Percentiles rank a stretch among this genome's conserved stretches.
These are phyloP conservation scores for Cladosporium sphaerospermum DNA, from an alignment of 2,329 filamentous ascomycete genomes.

Conservation along the genomic window DNA sequence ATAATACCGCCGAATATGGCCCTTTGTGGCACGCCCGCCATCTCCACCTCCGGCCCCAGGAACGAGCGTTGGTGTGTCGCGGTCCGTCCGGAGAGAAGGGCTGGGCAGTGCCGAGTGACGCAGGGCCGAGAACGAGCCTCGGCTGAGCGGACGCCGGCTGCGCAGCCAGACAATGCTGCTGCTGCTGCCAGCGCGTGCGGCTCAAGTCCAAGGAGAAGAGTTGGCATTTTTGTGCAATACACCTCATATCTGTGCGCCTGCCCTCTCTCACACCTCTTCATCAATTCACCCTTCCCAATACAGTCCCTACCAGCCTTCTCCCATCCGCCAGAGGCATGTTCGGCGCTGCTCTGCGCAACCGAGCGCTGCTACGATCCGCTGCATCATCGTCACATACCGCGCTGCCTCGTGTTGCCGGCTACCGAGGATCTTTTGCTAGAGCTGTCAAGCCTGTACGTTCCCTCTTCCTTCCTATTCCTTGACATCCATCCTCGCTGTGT, in stretches of 20 bases:
- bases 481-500: background rate
- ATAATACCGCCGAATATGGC: too few species aligned
- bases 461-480: background rate
- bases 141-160: background rate
- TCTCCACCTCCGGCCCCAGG: conserved; percentile 1
- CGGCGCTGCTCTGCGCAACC: conserved; percentile 19
- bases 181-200: background rate
- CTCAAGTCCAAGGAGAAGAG: background rate
- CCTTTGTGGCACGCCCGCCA: too few species aligned
- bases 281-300: background rate
- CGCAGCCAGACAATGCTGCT: background rate
- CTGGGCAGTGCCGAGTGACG: background rate
- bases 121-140: background rate
- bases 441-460: conserved; percentile 9
- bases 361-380: conserved; percentile 18
- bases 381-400: conserved; percentile 7
- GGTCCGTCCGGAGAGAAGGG: background rate
- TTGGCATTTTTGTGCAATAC: too few species aligned
- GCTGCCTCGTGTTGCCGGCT: conserved; percentile 4
- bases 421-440: conserved; percentile 11
- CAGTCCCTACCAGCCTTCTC: background rate
- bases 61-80: background rate
- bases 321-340: conserved; percentile 21
- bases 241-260: too few species aligned
- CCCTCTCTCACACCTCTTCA: background rate